A percentile compares a stretch with the other conserved stretches of the same genome.
Evolutionary conservation across 768 basidiomycete genomes (phyloP).

Genomic region (Pleurotus ostreatus): DNA sequence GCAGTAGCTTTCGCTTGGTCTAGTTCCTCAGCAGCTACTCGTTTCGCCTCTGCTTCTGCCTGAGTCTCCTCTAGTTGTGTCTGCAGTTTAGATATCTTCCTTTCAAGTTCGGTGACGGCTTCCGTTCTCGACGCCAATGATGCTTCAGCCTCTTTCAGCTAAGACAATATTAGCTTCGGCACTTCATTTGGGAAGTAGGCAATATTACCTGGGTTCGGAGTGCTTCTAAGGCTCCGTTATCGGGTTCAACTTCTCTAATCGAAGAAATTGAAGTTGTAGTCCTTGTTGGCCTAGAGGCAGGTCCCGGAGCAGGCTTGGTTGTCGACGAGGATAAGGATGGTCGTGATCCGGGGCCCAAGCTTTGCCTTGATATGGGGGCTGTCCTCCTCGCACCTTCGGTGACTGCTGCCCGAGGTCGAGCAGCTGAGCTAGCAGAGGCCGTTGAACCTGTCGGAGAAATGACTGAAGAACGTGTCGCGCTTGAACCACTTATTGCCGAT

Average conservation of each 20-base stretch:
- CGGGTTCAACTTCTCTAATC: slow-evolving; percentile 65
- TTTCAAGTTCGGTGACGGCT: slow-evolving; percentile 48
- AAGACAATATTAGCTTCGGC: slow-evolving; percentile 4
- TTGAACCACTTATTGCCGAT: slow-evolving; percentile 18
- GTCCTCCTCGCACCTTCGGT: slow-evolving; percentile 62
- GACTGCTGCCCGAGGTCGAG: slow-evolving; percentile 63
- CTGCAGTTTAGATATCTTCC: slow-evolving; percentile 45
- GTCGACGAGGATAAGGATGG: slow-evolving; percentile 23
- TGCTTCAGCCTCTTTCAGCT: slow-evolving; percentile 63
- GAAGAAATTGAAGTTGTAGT: slow-evolving; percentile 66
- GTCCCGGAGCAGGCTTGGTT: slow-evolving; percentile 26
- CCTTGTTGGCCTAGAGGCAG: slow-evolving; percentile 37
- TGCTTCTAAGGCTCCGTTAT: slow-evolving; percentile 51
- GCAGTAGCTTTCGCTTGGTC: slow-evolving; percentile 44
- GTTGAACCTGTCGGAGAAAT: slow-evolving; percentile 54
- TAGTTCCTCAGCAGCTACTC: slow-evolving; percentile 37
- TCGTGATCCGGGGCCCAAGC: slow-evolving; percentile 10
- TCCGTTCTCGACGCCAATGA: slow-evolving; percentile 50
- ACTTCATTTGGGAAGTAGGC: background rate
- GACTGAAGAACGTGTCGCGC: slow-evolving; percentile 41
- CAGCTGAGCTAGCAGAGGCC: slow-evolving; percentile 30
- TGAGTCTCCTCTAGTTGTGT: slow-evolving; percentile 42
- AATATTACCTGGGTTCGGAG: slow-evolving; percentile 53
- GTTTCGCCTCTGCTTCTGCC: slow-evolving; percentile 47
- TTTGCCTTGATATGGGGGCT: slow-evolving; percentile 36